These are phyloP conservation scores for Arthonia radiata DNA, from an alignment of 495 filamentous ascomycete genomes.

Conservation along the genomic window DNA sequence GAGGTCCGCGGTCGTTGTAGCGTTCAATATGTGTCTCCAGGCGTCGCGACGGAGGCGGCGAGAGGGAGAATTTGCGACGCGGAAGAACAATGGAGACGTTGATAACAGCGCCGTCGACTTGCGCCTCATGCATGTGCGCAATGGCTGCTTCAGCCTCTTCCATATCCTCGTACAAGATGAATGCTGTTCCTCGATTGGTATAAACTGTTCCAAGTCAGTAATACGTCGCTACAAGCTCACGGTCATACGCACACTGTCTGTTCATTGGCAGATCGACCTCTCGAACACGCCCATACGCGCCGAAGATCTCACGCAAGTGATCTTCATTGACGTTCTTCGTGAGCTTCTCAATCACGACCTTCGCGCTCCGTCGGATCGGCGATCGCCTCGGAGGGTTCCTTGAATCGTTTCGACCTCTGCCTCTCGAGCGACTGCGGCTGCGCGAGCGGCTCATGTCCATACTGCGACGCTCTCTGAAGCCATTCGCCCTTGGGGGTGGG, in stretches of 20 bases:
- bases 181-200: conserved; percentile 82
- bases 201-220: conserved; percentile 5
- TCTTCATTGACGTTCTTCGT: conserved; percentile 83
- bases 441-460: conserved; percentile 21
- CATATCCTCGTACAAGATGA: conserved; percentile 60
- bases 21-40: conserved; percentile 1
- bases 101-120: conserved; percentile 69
- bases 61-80: conserved; percentile 27
- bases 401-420: conserved; percentile 13
- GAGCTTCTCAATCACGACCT: conserved; percentile 92
- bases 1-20: conserved; percentile 10
- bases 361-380: conserved; percentile 1
- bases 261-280: conserved; percentile 79
- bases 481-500: conserved; percentile 8
- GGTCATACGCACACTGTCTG: conserved; percentile 37
- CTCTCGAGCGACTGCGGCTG: conserved; percentile 20
- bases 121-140: conserved; percentile 92
- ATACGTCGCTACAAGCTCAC: neutral
- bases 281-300: conserved; percentile 61
- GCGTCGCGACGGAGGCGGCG: conserved; percentile 11
- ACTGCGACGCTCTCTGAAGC: conserved; percentile 14
- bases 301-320: conserved; percentile 82
- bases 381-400: conserved; percentile 32
- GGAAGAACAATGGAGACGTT: conserved; percentile 87
- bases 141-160: conserved; percentile 72